These are phyloP conservation scores for Zymoseptoria tritici DNA, from an alignment of 2,329 filamentous ascomycete genomes.

Conservation along the genomic window DNA sequence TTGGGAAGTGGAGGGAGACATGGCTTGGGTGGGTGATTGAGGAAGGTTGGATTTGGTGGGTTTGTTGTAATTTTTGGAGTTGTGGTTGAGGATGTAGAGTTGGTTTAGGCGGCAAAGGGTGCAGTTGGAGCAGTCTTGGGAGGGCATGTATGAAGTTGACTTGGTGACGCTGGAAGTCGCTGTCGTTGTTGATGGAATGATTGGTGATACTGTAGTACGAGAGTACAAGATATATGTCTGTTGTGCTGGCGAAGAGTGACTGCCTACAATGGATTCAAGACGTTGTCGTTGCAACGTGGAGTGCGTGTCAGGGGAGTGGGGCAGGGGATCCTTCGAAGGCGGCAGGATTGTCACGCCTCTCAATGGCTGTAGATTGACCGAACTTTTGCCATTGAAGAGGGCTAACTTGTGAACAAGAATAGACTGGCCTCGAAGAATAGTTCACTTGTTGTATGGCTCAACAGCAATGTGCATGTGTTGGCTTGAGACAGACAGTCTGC, in stretches of 20 bases:
- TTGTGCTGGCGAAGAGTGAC: background rate
- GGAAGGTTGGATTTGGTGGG: background rate
- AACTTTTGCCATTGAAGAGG: background rate
- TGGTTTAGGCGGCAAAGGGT: constrained; percentile 7
- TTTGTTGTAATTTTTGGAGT: background rate
- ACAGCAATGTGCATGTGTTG: too few species aligned
- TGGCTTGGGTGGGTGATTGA: background rate
- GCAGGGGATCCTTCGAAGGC: background rate
- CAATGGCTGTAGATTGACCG: background rate
- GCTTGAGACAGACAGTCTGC: too few species aligned
- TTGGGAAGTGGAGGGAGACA: background rate
- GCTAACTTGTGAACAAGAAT: too few species aligned
- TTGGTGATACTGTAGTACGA: too few species aligned
- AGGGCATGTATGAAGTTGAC: too few species aligned
- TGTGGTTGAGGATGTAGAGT: constrained; percentile 7
- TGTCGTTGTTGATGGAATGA: too few species aligned
- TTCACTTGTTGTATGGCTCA: too few species aligned
- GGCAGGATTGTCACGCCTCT: background rate
- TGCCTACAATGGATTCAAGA: background rate
- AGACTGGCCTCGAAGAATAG: too few species aligned
- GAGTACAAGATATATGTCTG: background rate
- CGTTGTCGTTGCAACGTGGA: background rate
- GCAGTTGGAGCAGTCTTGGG: constrained; percentile 4
- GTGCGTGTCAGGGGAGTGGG: background rate
- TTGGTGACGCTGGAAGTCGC: too few species aligned